Percentiles rank a stretch among this genome's conserved stretches.
These are phyloP conservation scores for Sutorius australiensis DNA, from an alignment of 768 basidiomycete genomes.

Conservation along the genomic window DNA sequence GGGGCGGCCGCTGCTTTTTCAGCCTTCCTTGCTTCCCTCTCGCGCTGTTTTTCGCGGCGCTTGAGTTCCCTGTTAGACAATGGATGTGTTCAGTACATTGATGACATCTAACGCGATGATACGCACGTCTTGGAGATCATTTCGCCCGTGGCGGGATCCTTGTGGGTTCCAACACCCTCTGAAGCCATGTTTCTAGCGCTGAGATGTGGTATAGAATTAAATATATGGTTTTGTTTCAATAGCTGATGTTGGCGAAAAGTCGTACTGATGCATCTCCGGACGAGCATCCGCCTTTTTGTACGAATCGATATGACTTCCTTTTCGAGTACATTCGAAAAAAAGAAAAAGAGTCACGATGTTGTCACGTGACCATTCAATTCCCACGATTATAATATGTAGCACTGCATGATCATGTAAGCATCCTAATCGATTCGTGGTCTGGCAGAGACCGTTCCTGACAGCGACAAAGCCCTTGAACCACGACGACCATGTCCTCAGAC, in stretches of 20 bases:
- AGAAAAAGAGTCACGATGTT: slow-evolving; percentile 2
- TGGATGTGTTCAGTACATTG: slow-evolving; percentile 27
- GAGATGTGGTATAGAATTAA: slow-evolving; percentile 3
- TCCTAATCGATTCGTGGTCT: slow-evolving; percentile 26
- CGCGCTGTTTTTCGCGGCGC: slow-evolving; percentile 83
- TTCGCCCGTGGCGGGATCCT: slow-evolving; percentile 90
- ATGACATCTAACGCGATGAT: slow-evolving; percentile 7
- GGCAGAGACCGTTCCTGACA: slow-evolving; percentile 10
- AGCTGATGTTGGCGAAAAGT: slow-evolving; percentile 7
- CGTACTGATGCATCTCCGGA: slow-evolving; percentile 17
- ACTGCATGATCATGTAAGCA: slow-evolving; percentile 26
- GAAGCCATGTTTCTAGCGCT: slow-evolving; percentile 35
- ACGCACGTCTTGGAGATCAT: slow-evolving; percentile 94
- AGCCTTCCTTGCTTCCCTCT: slow-evolving; percentile 69
- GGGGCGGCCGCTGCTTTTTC: slow-evolving; percentile 59
- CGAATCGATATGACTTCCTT: slow-evolving; percentile 27
- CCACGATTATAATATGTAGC: slow-evolving; percentile 10
- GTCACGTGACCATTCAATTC: slow-evolving; percentile 1
- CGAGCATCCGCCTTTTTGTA: slow-evolving; percentile 19
- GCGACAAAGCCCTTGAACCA: slow-evolving; percentile 9
- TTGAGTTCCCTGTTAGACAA: slow-evolving; percentile 75
- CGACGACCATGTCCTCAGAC: slow-evolving; percentile 54
- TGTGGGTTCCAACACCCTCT: slow-evolving; percentile 39
- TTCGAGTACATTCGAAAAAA: slow-evolving; percentile 23
- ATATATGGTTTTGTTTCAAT: not conserved